Base-by-base conservation (phyloP, 2,329 filamentous ascomycete genomes). In the Calonectria montana region DNA sequence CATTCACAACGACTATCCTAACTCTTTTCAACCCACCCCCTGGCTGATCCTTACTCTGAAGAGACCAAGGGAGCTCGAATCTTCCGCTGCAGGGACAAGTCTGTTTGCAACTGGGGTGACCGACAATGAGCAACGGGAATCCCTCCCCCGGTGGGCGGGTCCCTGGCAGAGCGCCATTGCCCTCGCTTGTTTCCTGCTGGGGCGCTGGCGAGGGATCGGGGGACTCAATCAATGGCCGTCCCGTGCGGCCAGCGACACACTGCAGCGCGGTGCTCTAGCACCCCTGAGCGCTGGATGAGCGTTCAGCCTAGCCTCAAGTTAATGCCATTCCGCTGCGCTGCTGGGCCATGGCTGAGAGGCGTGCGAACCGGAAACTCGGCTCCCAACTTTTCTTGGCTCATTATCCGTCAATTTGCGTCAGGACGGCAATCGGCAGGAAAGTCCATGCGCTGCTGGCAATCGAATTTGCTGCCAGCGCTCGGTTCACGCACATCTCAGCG, bases 31-130 rank as follows among this genome's bases (percentile, higher is more conserved):
- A 27, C 3, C 16, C 35, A 21, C 29, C 47, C 62, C 45, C 31
- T 48, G 47, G 47, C 23, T 23, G 63, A 68, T 68, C 66, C 35
- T 25, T 68, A 27, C 55, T 48, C 25, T 8, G 45, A 61, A 43
- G 29, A n/a, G 31, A 45, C 57, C 66, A 62, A 68, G 45, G 55
- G 45, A 57, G 23, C 41, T 43, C n/a, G 67, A 66, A 62, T 37
- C 50, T 55, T 70, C 43, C 50, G 62, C 62, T 65, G 43, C 67
- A 70, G 67, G 62, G 67, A 39, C 29, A 18, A 50, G 41, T 63
- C 37, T 43, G 57, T 43, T 61, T 67, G 65, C 55, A 53, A 62
- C 65, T 31, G 65, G 55, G 65, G 43, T 8, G 55, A 35, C 31
- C 37, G 25, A 45, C 41, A 55, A 50, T 61, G 35, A 23, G 31